Evolutionary conservation across 2,329 filamentous ascomycete genomes (phyloP).

Genomic region (Colletotrichum gloeosporioides): DNA sequence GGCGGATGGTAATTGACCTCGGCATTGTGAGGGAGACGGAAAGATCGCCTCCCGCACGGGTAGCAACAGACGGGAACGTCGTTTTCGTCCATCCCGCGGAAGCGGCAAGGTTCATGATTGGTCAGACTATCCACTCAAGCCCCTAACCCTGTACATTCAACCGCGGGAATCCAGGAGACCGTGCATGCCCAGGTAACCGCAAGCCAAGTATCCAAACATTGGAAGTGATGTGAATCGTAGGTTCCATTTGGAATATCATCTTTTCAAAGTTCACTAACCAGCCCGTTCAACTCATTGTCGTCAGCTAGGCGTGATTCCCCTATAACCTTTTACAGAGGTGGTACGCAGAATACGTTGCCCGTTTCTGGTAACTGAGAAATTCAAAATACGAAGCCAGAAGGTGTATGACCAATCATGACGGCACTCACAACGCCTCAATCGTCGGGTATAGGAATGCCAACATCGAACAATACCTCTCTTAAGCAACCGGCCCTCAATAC

Average conservation of each 20-base stretch:
- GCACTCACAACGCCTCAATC: neutral
- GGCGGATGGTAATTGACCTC: neutral
- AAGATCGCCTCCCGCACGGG: neutral
- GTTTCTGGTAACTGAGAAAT: neutral
- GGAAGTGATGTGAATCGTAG: neutral
- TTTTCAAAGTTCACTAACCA: neutral
- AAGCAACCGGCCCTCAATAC: neutral
- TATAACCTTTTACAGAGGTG: neutral
- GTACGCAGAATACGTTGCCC: neutral
- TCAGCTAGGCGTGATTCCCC: neutral
- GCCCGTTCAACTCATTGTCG: neutral
- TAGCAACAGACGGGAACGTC: neutral
- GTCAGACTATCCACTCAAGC: neutral
- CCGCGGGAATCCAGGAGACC: neutral
- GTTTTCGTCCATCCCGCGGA: neutral
- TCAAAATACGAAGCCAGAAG: neutral
- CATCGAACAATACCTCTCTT: neutral
- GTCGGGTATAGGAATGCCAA: neutral
- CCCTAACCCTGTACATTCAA: neutral
- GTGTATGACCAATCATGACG: neutral
- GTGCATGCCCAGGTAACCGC: neutral
- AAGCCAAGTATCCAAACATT: neutral
- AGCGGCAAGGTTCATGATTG: neutral
- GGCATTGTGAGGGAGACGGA: neutral
- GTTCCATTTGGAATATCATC: neutral